phyloP scores from a whole-genome alignment of 305 asterid genomes.

The Fraxinus baroniana region DNA sequence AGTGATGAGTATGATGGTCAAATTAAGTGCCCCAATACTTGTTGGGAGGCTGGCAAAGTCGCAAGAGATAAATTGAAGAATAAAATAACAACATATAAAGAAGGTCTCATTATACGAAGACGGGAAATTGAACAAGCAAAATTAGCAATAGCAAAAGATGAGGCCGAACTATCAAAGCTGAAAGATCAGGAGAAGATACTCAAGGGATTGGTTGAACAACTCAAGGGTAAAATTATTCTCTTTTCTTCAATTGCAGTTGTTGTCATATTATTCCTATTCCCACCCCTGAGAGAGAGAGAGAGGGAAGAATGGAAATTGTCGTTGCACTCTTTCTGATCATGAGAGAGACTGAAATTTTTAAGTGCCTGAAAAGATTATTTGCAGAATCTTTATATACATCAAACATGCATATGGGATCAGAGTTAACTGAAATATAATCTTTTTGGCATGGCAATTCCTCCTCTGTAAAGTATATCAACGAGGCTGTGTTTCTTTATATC shows the following conservation, averaged over 20 bases:
- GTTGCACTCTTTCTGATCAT: neutral
- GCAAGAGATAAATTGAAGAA: slow-evolving; percentile 86
- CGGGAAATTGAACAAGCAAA: slow-evolving; percentile 70
- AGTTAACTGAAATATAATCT: slow-evolving; percentile 3
- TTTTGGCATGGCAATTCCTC: neutral
- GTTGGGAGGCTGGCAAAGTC: slow-evolving; percentile 95
- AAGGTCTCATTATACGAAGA: slow-evolving; percentile 70
- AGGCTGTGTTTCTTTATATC: neutral
- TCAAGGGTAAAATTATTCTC: slow-evolving; percentile 54
- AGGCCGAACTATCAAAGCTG: slow-evolving; percentile 71
- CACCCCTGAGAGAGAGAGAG: neutral
- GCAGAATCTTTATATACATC: neutral
- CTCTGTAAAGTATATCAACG: neutral
- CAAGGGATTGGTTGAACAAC: slow-evolving; percentile 71
- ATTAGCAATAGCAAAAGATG: slow-evolving; percentile 61
- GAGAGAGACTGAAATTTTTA: neutral
- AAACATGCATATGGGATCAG: neutral
- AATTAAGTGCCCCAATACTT: slow-evolving; percentile 72
- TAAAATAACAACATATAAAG: slow-evolving; percentile 68
- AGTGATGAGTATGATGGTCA: slow-evolving; percentile 91
- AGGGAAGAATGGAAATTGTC: neutral
- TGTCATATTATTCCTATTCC: neutral
- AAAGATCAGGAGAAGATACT: slow-evolving; percentile 78
- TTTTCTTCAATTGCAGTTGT: slow-evolving; percentile 8
- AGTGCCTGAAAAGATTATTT: neutral